Evolutionary conservation across 1,139 yeast genomes (phyloP), one percentile per base, ranked within the genome.

Genomic region (Blastobotrys capitulatus): DNA sequence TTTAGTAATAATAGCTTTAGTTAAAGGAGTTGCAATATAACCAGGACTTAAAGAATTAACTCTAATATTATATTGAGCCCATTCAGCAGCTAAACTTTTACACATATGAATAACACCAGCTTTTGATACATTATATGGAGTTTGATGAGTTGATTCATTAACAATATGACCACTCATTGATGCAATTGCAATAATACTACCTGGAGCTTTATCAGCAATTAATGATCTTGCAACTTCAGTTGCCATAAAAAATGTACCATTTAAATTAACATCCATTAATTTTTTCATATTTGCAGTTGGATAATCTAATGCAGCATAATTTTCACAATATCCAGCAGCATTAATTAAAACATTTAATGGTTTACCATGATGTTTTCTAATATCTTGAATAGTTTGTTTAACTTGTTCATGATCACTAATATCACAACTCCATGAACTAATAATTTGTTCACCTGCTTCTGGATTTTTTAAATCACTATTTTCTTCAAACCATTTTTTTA

Each of bases 161-260:
- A 85, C 90, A 60, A 86, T 83, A 56, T 79, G 79, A 35, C 92
- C 95, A 25, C 92, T 83, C 92, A 86, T 86, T 49, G 94, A 84
- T 6, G 92, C 94, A 50, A 89, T 80, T 64, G 86, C 73, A 55
- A 86, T 80, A 55, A 84, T 73, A 9, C 92, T 83, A 22, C 89
- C 95, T 38, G 60, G 62, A 47, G 52, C 56, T 41, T 72, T 68
- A 38, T 70, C 74, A 42, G 64, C 71, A 61, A 83, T 82, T 59
- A 85, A 76, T 16, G 86, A 83, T 63, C 80, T 77, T 45, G 94
- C 90, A 67, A 85, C 69, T 43, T 77, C 72, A 55, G 77, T 78
- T 22, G 79, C 71, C 52, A 84, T 83, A 72, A 82, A 83, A 61
- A 85, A 76, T 6, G 92, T 80, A 15, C 95, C 95, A 66, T 83